Evolutionary conservation across 2,329 filamentous ascomycete species (phyloP), one percentile per base, ranked within the genome.

Genomic region (Gliomastix tumulicola): DNA sequence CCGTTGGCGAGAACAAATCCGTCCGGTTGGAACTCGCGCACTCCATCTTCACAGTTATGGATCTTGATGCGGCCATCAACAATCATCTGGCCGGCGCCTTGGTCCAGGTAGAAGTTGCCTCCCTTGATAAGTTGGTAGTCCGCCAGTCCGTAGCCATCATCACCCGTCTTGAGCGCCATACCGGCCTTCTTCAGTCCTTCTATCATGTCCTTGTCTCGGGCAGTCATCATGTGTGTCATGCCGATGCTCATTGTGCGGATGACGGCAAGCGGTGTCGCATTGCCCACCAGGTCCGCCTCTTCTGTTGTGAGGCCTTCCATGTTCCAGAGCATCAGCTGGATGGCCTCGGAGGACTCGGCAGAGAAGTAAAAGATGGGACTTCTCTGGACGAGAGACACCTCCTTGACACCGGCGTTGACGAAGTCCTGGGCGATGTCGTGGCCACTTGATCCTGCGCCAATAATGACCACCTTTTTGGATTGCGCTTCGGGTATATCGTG

Each of bases 111-210:
- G 41, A 63, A 65, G 13, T 59, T 56, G 3, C 64, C 63, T 1
- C 56, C 57, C 9, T 56, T 49, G 12, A 57, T 54, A 22, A 65
- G 48, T 38, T 64, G 80, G 49, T 79, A 79, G 23, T 68, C 51
- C 32, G 71, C 64, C 12, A 81, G 59, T 0, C 77, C 76, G 1
- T 64, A 59, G 4, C 64, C 65, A 40, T 74, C 65, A 0, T 70
- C 66, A 0, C 76, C 76, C 8, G 49, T 56, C 44, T 82, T 76
- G 3, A 75, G 51, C 34, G 63, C 62, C 58, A 82, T 81, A 0
- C 78, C 78, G 0, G 64, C 74, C 30, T 58, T 63, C 30, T 56
- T 51, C 4, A 76, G 51, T 0, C 66, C 69, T 1, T 65, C 57
- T 4, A 72, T 49, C 7, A 60, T 57, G 4, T 57, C 55, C 32